Conservation (phyloP, 768 basidiomycete species). For the Amanita polypyramis region DNA sequence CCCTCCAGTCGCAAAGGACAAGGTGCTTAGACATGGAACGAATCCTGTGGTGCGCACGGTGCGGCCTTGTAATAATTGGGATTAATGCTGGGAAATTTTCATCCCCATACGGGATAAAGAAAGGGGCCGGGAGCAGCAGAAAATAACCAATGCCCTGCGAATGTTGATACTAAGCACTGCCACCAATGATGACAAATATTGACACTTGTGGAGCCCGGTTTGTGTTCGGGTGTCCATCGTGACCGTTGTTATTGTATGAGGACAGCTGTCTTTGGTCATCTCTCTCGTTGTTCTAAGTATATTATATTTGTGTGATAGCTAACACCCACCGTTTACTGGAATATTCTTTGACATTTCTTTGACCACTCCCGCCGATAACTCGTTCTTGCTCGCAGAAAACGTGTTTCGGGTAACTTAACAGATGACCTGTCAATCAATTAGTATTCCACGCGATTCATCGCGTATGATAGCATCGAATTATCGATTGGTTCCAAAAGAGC, state of each 20-base stretch:
- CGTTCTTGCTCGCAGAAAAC: neutral
- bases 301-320: neutral
- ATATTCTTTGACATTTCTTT: neutral
- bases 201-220: slow-evolving; percentile 2
- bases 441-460: neutral
- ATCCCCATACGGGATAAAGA: no score
- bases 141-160: no score
- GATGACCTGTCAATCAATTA: neutral
- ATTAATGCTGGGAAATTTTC: no score
- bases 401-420: neutral
- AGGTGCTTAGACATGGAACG: no score
- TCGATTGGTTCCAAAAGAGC: neutral
- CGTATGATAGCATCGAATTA: no score
- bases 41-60: no score
- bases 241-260: neutral
- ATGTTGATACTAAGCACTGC: no score
- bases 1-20: no score
- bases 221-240: neutral
- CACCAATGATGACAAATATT: neutral
- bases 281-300: neutral
- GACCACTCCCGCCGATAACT: neutral
- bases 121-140: neutral
- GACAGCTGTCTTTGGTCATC: neutral
- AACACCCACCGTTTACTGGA: no score
- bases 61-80: no score